Evolutionary conservation across 495 filamentous ascomycete species (phyloP).

Genomic region (Neurospora terricola): DNA sequence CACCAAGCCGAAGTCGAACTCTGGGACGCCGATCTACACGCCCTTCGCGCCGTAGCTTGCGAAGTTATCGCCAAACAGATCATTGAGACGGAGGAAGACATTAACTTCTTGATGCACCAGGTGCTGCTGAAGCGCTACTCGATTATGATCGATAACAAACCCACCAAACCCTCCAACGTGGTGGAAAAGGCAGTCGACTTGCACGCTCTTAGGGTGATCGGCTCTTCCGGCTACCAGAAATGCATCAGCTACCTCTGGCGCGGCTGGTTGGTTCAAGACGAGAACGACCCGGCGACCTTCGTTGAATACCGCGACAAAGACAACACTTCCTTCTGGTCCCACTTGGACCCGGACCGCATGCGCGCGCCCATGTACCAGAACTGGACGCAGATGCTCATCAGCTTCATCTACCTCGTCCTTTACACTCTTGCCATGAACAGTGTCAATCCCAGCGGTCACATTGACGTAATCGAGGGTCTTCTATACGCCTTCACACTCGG

Average conservation of each 20-base stretch:
- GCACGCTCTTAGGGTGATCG: slow-evolving; percentile 78
- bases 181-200: slow-evolving; percentile 88
- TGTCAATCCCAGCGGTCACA: slow-evolving; percentile 62
- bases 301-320: slow-evolving; percentile 70
- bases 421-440: slow-evolving; percentile 92
- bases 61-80: slow-evolving; percentile 92
- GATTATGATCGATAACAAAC: slow-evolving; percentile 58
- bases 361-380: slow-evolving; percentile 89
- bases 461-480: slow-evolving; percentile 75
- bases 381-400: slow-evolving; percentile 72
- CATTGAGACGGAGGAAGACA: slow-evolving; percentile 75
- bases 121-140: slow-evolving; percentile 88
- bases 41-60: slow-evolving; percentile 70
- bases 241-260: slow-evolving; percentile 88
- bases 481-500: slow-evolving; percentile 87
- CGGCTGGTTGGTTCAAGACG: slow-evolving; percentile 93
- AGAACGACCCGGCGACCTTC: slow-evolving; percentile 77
- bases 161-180: slow-evolving; percentile 70
- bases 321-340: slow-evolving; percentile 61
- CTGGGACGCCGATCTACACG: slow-evolving; percentile 82
- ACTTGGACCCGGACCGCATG: slow-evolving; percentile 92
- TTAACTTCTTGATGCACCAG: slow-evolving; percentile 63
- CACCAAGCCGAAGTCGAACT: slow-evolving; percentile 70
- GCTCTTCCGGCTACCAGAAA: slow-evolving; percentile 86
- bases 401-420: slow-evolving; percentile 67